Conservation (phyloP, 2,329 filamentous ascomycete genomes). For the Epichloe aotearoae region DNA sequence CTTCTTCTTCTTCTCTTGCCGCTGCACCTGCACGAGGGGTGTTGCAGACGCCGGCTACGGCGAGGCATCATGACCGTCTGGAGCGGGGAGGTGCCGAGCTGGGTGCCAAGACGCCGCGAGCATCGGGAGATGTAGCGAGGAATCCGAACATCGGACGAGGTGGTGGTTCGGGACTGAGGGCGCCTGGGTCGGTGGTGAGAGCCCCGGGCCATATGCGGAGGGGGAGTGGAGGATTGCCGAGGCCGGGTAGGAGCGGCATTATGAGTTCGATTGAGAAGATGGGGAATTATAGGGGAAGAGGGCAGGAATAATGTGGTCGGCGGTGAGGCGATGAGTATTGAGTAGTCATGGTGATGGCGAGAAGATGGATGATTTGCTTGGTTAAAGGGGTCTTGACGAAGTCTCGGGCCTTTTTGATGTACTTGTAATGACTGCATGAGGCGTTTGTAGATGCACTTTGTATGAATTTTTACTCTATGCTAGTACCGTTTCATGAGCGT, state of each 20-base stretch:
- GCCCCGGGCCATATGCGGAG: conserved; percentile 31
- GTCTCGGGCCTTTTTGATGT: not conserved
- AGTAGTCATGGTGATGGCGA: not conserved
- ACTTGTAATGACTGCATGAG: conserved; percentile 2
- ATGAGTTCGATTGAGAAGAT: conserved; percentile 82
- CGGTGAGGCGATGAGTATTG: too few species aligned
- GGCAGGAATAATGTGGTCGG: not conserved
- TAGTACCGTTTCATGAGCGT: too few species aligned
- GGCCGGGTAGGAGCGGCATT: conserved; percentile 53
- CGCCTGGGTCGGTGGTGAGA: conserved; percentile 39
- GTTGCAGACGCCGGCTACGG: conserved; percentile 2
- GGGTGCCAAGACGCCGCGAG: conserved; percentile 26
- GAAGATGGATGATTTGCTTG: not conserved
- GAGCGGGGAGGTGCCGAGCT: not conserved
- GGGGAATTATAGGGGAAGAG: conserved; percentile 45
- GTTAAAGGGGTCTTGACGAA: not conserved
- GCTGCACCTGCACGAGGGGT: conserved; percentile 8
- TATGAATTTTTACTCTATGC: not conserved
- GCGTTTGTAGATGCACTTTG: not conserved
- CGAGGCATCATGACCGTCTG: not conserved
- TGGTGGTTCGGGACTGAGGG: conserved; percentile 44
- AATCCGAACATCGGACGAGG: conserved; percentile 8
- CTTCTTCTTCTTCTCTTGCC: conserved; percentile 3
- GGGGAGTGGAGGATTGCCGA: conserved; percentile 32
- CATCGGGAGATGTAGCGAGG: conserved; percentile 38